Conservation (phyloP, 768 basidiomycete species). For the Amanita brunnescens region DNA sequence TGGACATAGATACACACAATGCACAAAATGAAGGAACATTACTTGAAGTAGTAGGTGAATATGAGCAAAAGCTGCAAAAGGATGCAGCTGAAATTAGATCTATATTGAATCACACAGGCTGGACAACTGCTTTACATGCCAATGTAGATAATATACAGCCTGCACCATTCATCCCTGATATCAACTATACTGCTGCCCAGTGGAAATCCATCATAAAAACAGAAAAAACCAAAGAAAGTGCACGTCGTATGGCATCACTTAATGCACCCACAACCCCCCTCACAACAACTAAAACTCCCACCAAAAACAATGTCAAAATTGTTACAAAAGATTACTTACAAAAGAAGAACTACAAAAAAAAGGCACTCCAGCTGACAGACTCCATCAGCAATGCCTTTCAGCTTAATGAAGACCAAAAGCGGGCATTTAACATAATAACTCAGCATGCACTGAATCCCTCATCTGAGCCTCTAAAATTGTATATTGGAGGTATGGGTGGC, state of each 20-base stretch:
- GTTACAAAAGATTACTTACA: neutral
- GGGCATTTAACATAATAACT: neutral
- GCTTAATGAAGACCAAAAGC: neutral
- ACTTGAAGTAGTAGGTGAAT: neutral
- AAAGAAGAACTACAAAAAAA: neutral
- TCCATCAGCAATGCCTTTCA: slow-evolving; percentile 6
- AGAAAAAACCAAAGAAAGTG: no score
- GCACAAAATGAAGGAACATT: neutral
- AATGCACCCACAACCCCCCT: neutral
- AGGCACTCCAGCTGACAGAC: neutral
- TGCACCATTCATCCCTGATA: no score
- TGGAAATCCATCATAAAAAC: no score
- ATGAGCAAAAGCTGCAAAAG: neutral
- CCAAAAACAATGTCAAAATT: neutral
- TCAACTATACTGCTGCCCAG: no score
- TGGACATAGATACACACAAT: neutral
- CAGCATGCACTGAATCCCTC: neutral
- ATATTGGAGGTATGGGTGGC: slow-evolving; percentile 19
- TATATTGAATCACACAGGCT: neutral
- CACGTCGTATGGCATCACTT: no score
- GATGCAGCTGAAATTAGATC: neutral
- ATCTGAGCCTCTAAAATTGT: slow-evolving; percentile 16
- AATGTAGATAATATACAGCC: no score
- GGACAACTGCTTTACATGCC: neutral
- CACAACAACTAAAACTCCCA: no score